Conservation (phyloP, 1,139 yeast species). For the Lizanozyma gosingica region DNA sequence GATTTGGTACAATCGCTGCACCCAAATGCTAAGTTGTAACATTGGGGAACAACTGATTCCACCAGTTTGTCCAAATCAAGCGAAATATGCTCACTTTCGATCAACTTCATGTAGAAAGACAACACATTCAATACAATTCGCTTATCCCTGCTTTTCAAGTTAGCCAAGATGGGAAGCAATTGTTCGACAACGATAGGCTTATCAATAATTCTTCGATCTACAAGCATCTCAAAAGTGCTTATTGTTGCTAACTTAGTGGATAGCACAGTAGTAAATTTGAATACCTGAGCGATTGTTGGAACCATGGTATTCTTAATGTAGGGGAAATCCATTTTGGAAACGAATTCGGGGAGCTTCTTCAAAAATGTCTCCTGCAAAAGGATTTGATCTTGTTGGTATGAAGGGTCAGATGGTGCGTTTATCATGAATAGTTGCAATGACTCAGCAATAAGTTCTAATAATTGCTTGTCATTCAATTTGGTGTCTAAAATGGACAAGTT, state of each 20-base stretch:
- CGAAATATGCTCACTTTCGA: slow-evolving; percentile 27
- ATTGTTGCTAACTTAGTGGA: slow-evolving; percentile 69
- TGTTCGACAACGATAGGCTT: slow-evolving; percentile 67
- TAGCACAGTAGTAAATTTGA: slow-evolving; percentile 74
- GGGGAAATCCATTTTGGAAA: slow-evolving; percentile 56
- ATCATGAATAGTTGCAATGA: slow-evolving; percentile 14
- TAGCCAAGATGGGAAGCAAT: slow-evolving; percentile 63
- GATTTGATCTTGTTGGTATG: slow-evolving; percentile 21
- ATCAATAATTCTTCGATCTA: slow-evolving; percentile 56
- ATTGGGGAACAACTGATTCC: slow-evolving; percentile 31
- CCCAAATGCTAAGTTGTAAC: slow-evolving; percentile 30
- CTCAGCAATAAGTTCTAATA: slow-evolving; percentile 24
- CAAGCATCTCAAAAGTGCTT: slow-evolving; percentile 51
- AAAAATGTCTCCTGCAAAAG: slow-evolving; percentile 52
- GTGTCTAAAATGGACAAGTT: slow-evolving; percentile 44
- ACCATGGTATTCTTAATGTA: slow-evolving; percentile 64
- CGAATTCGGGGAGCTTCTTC: slow-evolving; percentile 31
- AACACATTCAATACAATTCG: slow-evolving; percentile 52
- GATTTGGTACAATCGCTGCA: slow-evolving; percentile 31
- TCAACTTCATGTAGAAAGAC: slow-evolving; percentile 39
- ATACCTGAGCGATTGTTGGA: slow-evolving; percentile 64
- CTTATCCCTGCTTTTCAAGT: slow-evolving; percentile 71
- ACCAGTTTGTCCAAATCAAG: slow-evolving; percentile 29
- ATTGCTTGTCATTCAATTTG: slow-evolving; percentile 42
- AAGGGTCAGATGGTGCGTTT: not conserved